Conservation (phyloP, 2,329 filamentous ascomycete genomes). For the Hypoxylon sp. region DNA sequence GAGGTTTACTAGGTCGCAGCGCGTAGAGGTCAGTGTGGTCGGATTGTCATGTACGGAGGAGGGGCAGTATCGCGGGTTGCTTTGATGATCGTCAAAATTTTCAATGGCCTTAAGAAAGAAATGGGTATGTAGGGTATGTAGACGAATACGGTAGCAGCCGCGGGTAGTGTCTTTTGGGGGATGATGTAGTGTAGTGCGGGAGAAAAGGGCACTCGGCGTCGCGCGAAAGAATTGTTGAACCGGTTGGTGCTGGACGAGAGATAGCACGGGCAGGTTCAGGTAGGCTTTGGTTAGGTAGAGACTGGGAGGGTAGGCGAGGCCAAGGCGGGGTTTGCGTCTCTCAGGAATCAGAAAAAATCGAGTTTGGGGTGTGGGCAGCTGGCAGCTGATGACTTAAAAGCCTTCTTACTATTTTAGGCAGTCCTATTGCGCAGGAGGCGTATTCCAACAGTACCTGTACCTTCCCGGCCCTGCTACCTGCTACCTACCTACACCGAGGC, state of each 20-base stretch:
- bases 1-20: slow-evolving; percentile 51
- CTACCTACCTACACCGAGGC: not conserved
- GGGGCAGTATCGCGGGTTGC: slow-evolving; percentile 46
- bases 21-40: slow-evolving; percentile 43
- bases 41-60: slow-evolving; percentile 49
- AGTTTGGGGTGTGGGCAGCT: slow-evolving; percentile 22
- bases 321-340: slow-evolving; percentile 40
- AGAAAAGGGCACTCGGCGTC: slow-evolving; percentile 32
- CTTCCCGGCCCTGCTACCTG: not conserved
- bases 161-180: slow-evolving; percentile 29
- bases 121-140: slow-evolving; percentile 29
- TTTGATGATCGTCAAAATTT: slow-evolving; percentile 47
- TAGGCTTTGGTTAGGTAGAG: slow-evolving; percentile 28
- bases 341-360: slow-evolving; percentile 20
- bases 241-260: slow-evolving; percentile 25
- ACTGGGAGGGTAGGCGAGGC: slow-evolving; percentile 22
- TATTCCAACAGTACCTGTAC: slow-evolving; percentile 21
- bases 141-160: slow-evolving; percentile 40
- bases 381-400: slow-evolving; percentile 30
- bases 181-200: slow-evolving; percentile 34
- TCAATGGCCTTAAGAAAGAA: slow-evolving; percentile 41
- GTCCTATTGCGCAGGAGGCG: slow-evolving; percentile 3
- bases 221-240: slow-evolving; percentile 39
- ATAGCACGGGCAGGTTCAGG: slow-evolving; percentile 8
- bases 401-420: slow-evolving; percentile 19